Base-by-base conservation (phyloP, 371 early-diverging fungal genomes). In the Mucor plumbeus region DNA sequence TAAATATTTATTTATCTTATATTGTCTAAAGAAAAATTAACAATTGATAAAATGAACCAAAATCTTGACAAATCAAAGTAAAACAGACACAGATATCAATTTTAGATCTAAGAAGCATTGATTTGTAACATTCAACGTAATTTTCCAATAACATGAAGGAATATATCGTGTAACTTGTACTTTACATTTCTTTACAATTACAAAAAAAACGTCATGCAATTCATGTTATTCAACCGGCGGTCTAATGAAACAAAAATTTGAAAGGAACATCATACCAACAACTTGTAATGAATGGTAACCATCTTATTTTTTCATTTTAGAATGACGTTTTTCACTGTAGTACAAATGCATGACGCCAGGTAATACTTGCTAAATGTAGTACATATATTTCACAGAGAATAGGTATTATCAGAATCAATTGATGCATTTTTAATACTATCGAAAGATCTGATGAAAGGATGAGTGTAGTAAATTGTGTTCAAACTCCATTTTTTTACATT, bases 241-340 rank as follows among this genome's bases (percentile, higher is more conserved):
- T 44, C 7, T n/a, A n/a, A 7, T 44, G 44, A 44, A 44, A 44
- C 44, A 15, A 17, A 7, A 15, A 15, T 6, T n/a, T 7, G 17
- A 44, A 17, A 44, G 44, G n/a, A 44, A 17, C 44, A 44, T 5
- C 44, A 3, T 44, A 44, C 44, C 44, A 17, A 44, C 44, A 44
- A n/a, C 17, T 44, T 44, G 44, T 44, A 8, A 17, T 44, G 44
- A 44, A n/a, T 17, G n/a, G 44, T n/a, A 44, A 44, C 43, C 15
- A 26, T 26, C n/a, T n/a, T n/a, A n/a, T 26, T 26, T 26, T 26
- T 43, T 43, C 15, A 43, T 15, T 44, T 56, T 33, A 35, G 34
- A 56, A 58, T 58, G 58, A 58, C 58, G 58, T 58, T 58, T 56
- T 38, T 38, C 58, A 13, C 7, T 58, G 58, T 58, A 5, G 58